Evolutionary conservation across 1,139 yeast genomes (phyloP), one percentile per base, ranked within the genome.

Genomic region (Yamadazyma triangularis): DNA sequence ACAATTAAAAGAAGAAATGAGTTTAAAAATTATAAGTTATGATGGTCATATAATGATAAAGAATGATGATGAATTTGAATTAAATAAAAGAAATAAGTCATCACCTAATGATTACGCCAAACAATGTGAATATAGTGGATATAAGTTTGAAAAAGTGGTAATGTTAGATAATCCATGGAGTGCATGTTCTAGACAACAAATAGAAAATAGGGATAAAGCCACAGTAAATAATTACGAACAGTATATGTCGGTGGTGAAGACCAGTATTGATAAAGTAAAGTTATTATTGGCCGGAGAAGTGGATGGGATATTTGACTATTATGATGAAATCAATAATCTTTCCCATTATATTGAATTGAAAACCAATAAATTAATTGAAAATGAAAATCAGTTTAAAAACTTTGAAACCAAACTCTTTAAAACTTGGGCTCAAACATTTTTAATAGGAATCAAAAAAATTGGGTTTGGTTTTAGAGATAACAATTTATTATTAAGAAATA

Each of bases 341-440:
- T 56, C 70, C 7, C 95, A 87, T 55, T 93, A 91, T 51, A 80
- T 83, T 7, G 97, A 91, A 52, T 65, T 93, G 42, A 91, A 89
- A 50, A 86, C 96, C 1, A 62, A 79, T 4, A 67, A 72, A 27
- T 61, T 68, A 7, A 65, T 89, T 0, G 68, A 64, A 20, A 62
- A 66, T 24, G 75, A 73, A 8, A 64, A 64, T 10, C 77, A 77
- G 24, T 73, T 78, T 14, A 58, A 61, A 20, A 67, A 59, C 5
- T 88, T 89, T 49, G 96, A 89, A 51, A 73, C 57, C 53, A 88
- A 79, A 52, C 56, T 89, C 26, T 75, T 81, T 53, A 75, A 68
- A 39, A 72, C 93, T 0, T 93, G 99, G 99, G 88, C 95, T 3
- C 97, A 89, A 60, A 81, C 95, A 40, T 93, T 89, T 53, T 60